Evolutionary conservation across 192 early-diverging fungal species (phyloP).

Genomic region (Coemansia javaensis): DNA sequence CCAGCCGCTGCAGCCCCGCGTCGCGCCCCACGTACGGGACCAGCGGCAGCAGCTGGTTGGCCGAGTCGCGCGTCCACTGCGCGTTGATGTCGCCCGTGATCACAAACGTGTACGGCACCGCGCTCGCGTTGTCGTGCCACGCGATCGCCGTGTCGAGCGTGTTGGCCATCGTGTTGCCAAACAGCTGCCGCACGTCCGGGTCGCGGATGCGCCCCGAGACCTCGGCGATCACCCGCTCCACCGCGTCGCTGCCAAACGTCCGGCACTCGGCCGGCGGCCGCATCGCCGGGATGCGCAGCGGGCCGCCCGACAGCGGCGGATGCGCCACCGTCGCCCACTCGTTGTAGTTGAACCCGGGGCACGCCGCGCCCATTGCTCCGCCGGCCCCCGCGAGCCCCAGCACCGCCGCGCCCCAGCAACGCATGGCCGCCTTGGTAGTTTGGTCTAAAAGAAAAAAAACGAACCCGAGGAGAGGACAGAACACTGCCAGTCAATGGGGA

Average conservation of each 20-base stretch:
- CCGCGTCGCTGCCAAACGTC: conserved; percentile 46
- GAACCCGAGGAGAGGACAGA: too few relatives aligned
- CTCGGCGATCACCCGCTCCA: conserved; percentile 46
- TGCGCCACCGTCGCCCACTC: conserved; percentile 26
- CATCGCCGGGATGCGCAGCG: conserved; percentile 30
- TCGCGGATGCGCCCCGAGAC: conserved; percentile 40
- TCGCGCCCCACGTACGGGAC: conserved; percentile 43
- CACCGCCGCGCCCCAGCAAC: too few relatives aligned
- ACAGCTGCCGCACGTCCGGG: conserved; percentile 53
- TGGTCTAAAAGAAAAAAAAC: too few relatives aligned
- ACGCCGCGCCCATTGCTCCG: too few relatives aligned
- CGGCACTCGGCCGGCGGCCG: conserved; percentile 45
- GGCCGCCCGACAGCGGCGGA: conserved; percentile 17
- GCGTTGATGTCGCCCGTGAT: conserved; percentile 68
- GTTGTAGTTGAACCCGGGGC: conserved; percentile 15
- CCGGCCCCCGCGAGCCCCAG: too few relatives aligned
- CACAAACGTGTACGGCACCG: conserved; percentile 57
- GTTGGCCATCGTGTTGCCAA: conserved; percentile 63
- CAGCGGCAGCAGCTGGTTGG: conserved; percentile 64
- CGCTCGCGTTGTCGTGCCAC: conserved; percentile 38
- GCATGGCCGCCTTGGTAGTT: too few relatives aligned
- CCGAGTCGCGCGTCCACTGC: conserved; percentile 71
- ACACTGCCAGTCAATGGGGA: too few relatives aligned
- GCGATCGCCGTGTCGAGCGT: conserved; percentile 67
- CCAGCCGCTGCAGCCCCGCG: conserved; percentile 33